A percentile compares a stretch with the other conserved stretches of the same genome.
Evolutionary conservation across 2,329 filamentous ascomycete genomes (phyloP).

Genomic region (Fusarium bulbicola): DNA sequence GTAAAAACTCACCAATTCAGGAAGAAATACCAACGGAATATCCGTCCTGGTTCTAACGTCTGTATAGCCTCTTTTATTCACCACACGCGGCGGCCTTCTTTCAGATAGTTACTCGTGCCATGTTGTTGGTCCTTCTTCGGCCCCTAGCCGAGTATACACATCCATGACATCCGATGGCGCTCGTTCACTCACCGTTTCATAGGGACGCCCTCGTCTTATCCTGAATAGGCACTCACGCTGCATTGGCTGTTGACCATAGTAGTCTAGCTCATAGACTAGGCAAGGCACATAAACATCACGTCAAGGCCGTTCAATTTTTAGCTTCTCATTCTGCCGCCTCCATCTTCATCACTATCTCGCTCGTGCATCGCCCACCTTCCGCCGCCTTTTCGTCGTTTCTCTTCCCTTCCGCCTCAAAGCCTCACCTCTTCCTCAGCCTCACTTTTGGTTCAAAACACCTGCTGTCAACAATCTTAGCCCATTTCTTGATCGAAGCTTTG

Average conservation of each 20-base stretch:
- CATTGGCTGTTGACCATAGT: constrained; percentile 8
- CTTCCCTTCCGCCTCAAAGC: background rate
- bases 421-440: background rate
- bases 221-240: constrained; percentile 26
- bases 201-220: constrained; percentile 24
- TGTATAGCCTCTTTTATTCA: background rate
- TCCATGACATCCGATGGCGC: constrained; percentile 10
- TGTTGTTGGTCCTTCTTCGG: constrained; percentile 18
- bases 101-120: background rate
- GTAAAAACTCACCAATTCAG: background rate
- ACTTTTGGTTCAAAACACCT: background rate
- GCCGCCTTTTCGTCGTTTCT: constrained; percentile 12
- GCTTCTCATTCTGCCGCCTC: constrained; percentile 1
- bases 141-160: constrained; percentile 14
- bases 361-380: constrained; percentile 15
- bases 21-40: background rate
- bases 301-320: constrained; percentile 16
- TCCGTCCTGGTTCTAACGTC: background rate
- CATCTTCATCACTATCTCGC: constrained; percentile 9
- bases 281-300: constrained; percentile 28
- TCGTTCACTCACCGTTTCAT: constrained; percentile 25
- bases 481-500: background rate
- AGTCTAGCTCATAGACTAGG: constrained; percentile 16
- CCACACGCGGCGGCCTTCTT: background rate
- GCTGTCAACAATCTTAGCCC: background rate